Evolutionary conservation across 192 early-diverging fungal genomes (phyloP).

Genomic region (Coemansia sp.): DNA sequence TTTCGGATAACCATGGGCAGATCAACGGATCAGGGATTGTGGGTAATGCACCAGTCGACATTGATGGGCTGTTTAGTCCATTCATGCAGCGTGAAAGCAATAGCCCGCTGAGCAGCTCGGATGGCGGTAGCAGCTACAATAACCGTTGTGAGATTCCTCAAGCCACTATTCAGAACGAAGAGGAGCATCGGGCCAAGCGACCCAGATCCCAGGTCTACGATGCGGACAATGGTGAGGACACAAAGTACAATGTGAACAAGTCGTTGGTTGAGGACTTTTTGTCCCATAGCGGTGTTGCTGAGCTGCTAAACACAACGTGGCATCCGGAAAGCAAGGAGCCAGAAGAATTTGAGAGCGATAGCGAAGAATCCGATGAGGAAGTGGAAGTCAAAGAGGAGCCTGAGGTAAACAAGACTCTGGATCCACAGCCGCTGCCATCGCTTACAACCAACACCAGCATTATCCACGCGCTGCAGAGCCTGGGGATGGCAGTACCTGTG

Average conservation of each 20-base stretch:
- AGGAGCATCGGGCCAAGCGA: conserved; percentile 30
- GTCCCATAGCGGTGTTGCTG: conserved; percentile 18
- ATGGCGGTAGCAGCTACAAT: conserved; percentile 17
- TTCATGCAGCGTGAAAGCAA: conserved; percentile 6
- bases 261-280: conserved; percentile 34
- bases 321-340: neutral
- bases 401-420: neutral
- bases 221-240: neutral
- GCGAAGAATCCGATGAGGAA: conserved; percentile 11
- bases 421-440: neutral
- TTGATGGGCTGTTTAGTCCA: conserved; percentile 17
- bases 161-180: neutral
- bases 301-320: conserved; percentile 18
- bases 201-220: conserved; percentile 18
- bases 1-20: conserved; percentile 15
- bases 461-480: conserved; percentile 10
- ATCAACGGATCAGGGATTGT: neutral
- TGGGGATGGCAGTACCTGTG: neutral
- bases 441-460: neutral
- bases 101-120: conserved; percentile 5
- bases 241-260: conserved; percentile 9
- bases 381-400: conserved; percentile 16
- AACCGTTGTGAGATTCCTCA: neutral
- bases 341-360: conserved; percentile 5
- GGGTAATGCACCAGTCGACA: conserved; percentile 2